These are phyloP conservation scores for Oehlia diaphana DNA, from an alignment of 192 early-diverging fungal species.

Conservation along the genomic window DNA sequence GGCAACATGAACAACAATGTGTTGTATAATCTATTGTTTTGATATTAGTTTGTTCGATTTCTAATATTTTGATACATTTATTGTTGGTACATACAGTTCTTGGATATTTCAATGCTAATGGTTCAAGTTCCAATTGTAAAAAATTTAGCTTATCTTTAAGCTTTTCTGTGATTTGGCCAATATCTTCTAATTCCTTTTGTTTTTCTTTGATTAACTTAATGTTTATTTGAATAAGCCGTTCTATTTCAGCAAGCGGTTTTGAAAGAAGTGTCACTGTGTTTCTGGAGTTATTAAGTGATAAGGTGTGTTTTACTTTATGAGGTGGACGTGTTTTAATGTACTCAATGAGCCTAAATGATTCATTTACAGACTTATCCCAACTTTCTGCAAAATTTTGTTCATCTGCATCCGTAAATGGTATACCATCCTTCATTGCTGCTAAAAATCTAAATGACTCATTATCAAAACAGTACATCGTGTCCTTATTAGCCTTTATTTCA, in stretches of 20 bases:
- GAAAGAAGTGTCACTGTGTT: constrained; percentile 26
- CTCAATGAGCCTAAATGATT: constrained; percentile 27
- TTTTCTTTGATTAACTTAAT: constrained; percentile 21
- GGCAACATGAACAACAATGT: constrained; percentile 31
- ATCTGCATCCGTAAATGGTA: constrained; percentile 11
- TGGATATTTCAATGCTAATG: constrained; percentile 18
- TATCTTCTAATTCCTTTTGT: constrained; percentile 21
- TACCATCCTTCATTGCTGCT: constrained; percentile 29
- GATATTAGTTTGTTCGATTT: neutral
- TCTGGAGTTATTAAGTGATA: constrained; percentile 33
- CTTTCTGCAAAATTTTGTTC: constrained; percentile 30
- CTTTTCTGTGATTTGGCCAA: constrained; percentile 7
- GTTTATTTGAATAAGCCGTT: constrained; percentile 29
- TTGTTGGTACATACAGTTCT: constrained; percentile 33
- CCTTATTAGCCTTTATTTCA: no score
- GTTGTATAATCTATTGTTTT: constrained; percentile 31
- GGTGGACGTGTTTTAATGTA: constrained; percentile 17
- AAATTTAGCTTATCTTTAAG: constrained; percentile 23
- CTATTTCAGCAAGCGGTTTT: constrained; percentile 32
- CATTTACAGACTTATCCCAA: constrained; percentile 32
- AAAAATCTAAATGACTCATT: constrained; percentile 2
- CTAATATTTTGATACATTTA: neutral
- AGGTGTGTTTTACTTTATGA: constrained; percentile 30
- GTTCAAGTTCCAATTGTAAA: constrained; percentile 29
- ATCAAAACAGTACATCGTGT: no score